phyloP scores from a whole-genome alignment of 176 grass and related monocot species.

The Saccharum spontaneum region DNA sequence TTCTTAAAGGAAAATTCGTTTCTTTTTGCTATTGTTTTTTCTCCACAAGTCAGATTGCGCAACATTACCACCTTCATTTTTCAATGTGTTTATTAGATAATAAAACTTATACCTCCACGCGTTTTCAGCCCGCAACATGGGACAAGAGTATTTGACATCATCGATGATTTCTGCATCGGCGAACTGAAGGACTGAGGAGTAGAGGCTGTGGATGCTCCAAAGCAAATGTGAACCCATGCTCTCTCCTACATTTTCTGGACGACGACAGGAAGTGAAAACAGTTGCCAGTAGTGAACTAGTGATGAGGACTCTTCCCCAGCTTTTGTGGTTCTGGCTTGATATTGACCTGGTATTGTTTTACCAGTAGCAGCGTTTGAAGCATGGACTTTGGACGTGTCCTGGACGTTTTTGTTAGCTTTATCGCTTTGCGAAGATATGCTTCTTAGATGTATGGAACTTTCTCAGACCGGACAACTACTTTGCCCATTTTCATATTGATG shows the following conservation, averaged over 20 bases:
- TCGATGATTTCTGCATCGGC: constrained; percentile 90
- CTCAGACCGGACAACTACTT: background rate
- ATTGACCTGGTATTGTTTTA: constrained; percentile 32
- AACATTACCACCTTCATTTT: background rate
- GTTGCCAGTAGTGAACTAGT: background rate
- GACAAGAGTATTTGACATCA: constrained; percentile 81
- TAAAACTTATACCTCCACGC: constrained; percentile 12
- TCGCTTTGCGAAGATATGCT: constrained; percentile 17
- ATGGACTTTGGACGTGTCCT: constrained; percentile 6
- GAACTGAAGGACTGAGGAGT: constrained; percentile 49
- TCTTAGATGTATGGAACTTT: background rate
- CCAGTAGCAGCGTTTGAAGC: constrained; percentile 29
- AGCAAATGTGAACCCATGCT: constrained; percentile 40
- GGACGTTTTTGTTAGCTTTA: constrained; percentile 22
- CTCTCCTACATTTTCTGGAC: constrained; percentile 8
- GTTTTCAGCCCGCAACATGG: constrained; percentile 82
- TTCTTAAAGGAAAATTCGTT: background rate
- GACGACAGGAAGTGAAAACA: constrained; percentile 3
- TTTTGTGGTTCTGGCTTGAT: constrained; percentile 40
- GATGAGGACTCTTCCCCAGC: background rate
- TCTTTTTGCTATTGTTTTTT: constrained; percentile 5
- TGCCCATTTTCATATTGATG: constrained; percentile 10
- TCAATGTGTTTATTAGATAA: background rate
- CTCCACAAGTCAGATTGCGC: background rate
- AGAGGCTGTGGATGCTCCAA: constrained; percentile 8